Evolutionary conservation across 1,284 basidiomycete species (phyloP).

Genomic region (Puccinia sorghi): DNA sequence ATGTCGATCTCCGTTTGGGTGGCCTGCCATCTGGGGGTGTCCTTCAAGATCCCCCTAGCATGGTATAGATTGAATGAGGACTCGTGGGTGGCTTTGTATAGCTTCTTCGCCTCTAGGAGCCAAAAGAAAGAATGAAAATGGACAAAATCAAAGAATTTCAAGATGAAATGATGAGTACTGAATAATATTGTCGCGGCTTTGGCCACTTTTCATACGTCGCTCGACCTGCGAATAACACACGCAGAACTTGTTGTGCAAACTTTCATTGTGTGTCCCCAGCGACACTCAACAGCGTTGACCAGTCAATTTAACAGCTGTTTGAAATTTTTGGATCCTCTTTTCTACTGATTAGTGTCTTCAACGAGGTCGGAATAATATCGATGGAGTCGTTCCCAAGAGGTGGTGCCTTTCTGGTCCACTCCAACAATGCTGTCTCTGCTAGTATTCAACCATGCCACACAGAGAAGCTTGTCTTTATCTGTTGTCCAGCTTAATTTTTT

Average conservation of each 20-base stretch:
- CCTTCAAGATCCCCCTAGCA: slow-evolving; percentile 15
- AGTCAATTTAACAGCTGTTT: neutral
- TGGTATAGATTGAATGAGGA: slow-evolving; percentile 5
- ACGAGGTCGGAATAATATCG: neutral
- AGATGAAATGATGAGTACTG: neutral
- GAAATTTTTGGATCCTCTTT: neutral
- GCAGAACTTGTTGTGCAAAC: neutral
- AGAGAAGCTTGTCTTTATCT: slow-evolving; percentile 1
- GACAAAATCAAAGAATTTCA: neutral
- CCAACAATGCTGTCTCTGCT: neutral
- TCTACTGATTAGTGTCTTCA: neutral
- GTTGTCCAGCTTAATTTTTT: neutral
- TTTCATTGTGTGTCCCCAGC: slow-evolving; percentile 9
- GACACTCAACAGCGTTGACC: neutral
- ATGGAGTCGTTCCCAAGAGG: neutral
- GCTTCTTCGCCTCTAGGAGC: slow-evolving; percentile 14
- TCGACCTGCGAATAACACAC: slow-evolving; percentile 6
- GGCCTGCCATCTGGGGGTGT: slow-evolving; percentile 12
- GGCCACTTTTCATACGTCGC: neutral
- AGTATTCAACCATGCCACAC: slow-evolving; percentile 14
- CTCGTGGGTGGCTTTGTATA: neutral
- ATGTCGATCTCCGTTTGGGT: neutral
- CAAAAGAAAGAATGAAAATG: neutral
- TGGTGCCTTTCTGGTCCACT: neutral
- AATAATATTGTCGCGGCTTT: neutral